Evolutionary conservation across 2,329 filamentous ascomycete species (phyloP).

Genomic region (Diaporthe amygdali): DNA sequence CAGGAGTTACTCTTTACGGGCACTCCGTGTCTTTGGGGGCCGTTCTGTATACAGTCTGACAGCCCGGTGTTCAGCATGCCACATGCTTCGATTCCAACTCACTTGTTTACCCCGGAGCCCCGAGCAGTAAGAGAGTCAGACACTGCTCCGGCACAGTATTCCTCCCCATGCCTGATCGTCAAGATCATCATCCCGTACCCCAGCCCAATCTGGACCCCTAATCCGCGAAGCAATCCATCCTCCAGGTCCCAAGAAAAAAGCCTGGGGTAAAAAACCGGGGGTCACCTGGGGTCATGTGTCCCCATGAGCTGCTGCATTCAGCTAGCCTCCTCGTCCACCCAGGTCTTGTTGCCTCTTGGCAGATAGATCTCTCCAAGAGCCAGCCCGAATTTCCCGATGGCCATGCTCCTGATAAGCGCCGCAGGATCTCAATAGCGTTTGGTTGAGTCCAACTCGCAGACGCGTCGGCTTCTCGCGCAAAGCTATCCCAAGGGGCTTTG

Average conservation of each 20-base stretch:
- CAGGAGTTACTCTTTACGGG: not conserved
- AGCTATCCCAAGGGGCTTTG: not conserved
- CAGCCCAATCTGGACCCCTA: constrained; percentile 18
- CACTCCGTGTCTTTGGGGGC: not conserved
- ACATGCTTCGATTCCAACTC: not conserved
- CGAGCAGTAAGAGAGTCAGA: not conserved
- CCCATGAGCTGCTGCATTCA: not conserved
- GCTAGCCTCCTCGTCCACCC: not conserved
- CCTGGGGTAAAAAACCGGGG: constrained; percentile 20
- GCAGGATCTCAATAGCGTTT: not conserved
- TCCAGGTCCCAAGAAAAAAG: constrained; percentile 5
- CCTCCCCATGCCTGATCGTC: not conserved
- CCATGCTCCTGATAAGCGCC: not conserved
- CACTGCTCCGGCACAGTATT: not conserved
- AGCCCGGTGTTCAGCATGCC: not conserved
- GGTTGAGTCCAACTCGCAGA: not conserved
- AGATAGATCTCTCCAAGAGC: constrained; percentile 4
- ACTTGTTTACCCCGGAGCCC: not conserved
- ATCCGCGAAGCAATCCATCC: not conserved
- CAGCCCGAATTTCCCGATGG: constrained; percentile 6
- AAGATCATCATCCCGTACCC: constrained; percentile 14
- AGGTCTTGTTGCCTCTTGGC: not conserved
- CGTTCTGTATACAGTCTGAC: not conserved
- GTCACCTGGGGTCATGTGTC: constrained; percentile 11
- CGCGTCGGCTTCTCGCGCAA: not conserved